These are phyloP conservation scores for Medicago lupulina DNA, from an alignment of 306 rosid species.

Conservation along the genomic window DNA sequence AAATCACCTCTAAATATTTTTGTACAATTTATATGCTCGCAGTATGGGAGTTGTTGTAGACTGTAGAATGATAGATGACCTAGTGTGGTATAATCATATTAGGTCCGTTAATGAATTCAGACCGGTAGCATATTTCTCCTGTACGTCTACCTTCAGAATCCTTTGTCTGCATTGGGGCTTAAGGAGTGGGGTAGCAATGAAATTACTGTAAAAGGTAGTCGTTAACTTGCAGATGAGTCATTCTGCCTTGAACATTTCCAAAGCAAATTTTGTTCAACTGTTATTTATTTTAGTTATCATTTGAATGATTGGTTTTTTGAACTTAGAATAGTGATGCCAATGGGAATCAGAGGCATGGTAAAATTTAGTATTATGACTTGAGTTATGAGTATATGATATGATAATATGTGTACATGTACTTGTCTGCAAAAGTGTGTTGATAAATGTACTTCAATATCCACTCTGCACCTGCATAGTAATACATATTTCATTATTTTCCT, in stretches of 20 bases:
- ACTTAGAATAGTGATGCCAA: background rate
- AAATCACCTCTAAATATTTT: background rate
- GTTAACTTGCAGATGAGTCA: slow-evolving; percentile 6
- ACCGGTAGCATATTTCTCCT: slow-evolving; percentile 1
- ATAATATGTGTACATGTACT: background rate
- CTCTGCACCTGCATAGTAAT: background rate
- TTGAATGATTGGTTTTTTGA: slow-evolving; percentile 8
- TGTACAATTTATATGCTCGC: background rate
- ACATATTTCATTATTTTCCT: too few species aligned
- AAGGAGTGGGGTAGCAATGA: slow-evolving; percentile 30
- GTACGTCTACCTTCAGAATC: slow-evolving; percentile 23
- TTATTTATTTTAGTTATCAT: slow-evolving; percentile 27
- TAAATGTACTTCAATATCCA: background rate
- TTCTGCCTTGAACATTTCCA: slow-evolving; percentile 8
- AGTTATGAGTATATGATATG: background rate
- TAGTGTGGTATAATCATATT: background rate
- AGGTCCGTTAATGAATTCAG: slow-evolving; percentile 11
- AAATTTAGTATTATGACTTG: background rate
- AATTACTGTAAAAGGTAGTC: slow-evolving; percentile 19
- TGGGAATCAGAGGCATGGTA: background rate
- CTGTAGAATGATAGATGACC: slow-evolving; percentile 14
- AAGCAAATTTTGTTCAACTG: slow-evolving; percentile 23
- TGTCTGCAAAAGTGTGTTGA: background rate
- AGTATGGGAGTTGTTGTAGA: slow-evolving; percentile 27
- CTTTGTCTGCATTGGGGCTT: slow-evolving; percentile 33